Evolutionary conservation across 106 monocot species (phyloP).

Genomic region (Acorus calamus): DNA sequence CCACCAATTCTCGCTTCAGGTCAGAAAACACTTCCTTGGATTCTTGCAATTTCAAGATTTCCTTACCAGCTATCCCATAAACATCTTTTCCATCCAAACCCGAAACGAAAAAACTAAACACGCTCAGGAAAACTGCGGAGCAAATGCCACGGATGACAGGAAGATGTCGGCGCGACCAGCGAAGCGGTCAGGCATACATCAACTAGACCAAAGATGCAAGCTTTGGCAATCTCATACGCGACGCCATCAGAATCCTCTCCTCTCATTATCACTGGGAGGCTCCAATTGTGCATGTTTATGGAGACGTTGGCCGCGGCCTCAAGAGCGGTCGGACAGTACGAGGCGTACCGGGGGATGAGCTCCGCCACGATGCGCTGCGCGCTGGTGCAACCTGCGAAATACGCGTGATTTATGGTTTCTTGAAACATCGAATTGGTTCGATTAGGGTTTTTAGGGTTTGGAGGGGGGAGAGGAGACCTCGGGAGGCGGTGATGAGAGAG

Average conservation of each 20-base stretch:
- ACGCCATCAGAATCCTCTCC: slow-evolving; percentile 74
- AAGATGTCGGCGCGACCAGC: slow-evolving; percentile 64
- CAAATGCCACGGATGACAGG: slow-evolving; percentile 73
- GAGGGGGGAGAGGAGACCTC: slow-evolving; percentile 30
- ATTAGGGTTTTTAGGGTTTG: too few species aligned
- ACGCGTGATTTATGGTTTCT: neutral
- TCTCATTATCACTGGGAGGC: slow-evolving; percentile 51
- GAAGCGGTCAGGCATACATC: slow-evolving; percentile 85
- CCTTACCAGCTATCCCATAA: slow-evolving; percentile 28
- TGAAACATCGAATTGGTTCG: too few species aligned
- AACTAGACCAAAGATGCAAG: slow-evolving; percentile 80
- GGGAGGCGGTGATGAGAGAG: slow-evolving; percentile 74
- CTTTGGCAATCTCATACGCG: slow-evolving; percentile 74
- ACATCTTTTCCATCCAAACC: slow-evolving; percentile 64
- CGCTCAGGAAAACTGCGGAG: slow-evolving; percentile 57
- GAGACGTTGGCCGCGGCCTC: slow-evolving; percentile 78
- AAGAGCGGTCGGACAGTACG: slow-evolving; percentile 84
- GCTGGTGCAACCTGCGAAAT: slow-evolving; percentile 61
- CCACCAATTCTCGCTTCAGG: slow-evolving; percentile 42
- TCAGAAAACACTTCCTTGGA: slow-evolving; percentile 43
- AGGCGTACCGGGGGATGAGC: slow-evolving; percentile 81
- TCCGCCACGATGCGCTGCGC: slow-evolving; percentile 80
- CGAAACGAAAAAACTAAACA: slow-evolving; percentile 68
- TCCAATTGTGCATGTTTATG: slow-evolving; percentile 91
- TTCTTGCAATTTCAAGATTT: slow-evolving; percentile 49